Conservation (phyloP, 495 filamentous ascomycete species). For the Lophiostoma macrostomum region DNA sequence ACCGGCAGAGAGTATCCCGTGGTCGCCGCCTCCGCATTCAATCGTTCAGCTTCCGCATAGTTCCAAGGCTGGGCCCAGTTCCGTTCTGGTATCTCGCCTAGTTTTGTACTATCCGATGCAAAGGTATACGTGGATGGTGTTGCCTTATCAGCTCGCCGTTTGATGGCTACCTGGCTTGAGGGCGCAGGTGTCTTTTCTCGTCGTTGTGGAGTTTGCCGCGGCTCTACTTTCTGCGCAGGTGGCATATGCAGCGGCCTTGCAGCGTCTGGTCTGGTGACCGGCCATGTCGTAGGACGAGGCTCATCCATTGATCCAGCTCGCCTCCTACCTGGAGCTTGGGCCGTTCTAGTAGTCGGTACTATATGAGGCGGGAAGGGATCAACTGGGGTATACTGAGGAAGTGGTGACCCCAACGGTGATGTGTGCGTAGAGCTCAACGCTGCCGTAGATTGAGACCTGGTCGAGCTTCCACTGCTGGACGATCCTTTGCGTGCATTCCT, state of each 20-base stretch:
- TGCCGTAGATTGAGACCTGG: slow-evolving; percentile 19
- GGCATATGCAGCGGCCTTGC: background rate
- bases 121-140: slow-evolving; percentile 39
- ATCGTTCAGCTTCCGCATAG: slow-evolving; percentile 36
- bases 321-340: background rate
- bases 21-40: slow-evolving; percentile 37
- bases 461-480: slow-evolving; percentile 18
- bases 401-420: slow-evolving; percentile 22
- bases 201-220: background rate
- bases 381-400: slow-evolving; percentile 11
- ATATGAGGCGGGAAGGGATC: slow-evolving; percentile 15
- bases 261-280: slow-evolving; percentile 8
- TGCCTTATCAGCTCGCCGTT: slow-evolving; percentile 27
- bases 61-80: slow-evolving; percentile 40
- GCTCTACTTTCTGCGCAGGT: background rate
- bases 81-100: slow-evolving; percentile 44
- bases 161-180: background rate
- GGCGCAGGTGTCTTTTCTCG: slow-evolving; percentile 3
- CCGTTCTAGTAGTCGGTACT: background rate
- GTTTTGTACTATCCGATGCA: slow-evolving; percentile 42
- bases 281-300: slow-evolving; percentile 29
- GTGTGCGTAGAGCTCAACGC: slow-evolving; percentile 14
- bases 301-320: slow-evolving; percentile 12
- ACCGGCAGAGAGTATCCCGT: slow-evolving; percentile 16
- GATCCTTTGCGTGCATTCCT: slow-evolving; percentile 22